These are phyloP conservation scores for Volvox africanus DNA, from an alignment of 139 green algal genomes.

Conservation along the genomic window DNA sequence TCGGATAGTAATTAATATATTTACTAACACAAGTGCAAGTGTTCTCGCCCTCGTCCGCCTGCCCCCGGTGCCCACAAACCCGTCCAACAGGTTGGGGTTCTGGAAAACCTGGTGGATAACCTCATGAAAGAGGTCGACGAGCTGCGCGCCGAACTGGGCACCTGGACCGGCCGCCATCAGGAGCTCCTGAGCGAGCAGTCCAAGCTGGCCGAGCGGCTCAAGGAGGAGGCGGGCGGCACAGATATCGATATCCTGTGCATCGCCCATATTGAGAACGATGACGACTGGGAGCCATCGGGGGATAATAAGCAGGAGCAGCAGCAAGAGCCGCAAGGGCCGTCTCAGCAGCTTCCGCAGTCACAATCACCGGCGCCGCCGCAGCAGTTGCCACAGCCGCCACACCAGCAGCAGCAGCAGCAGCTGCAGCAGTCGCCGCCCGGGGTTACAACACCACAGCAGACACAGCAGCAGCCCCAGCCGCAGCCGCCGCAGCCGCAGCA, in stretches of 20 bases:
- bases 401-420: neutral
- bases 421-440: neutral
- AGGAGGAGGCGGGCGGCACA: neutral
- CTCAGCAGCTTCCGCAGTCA: neutral
- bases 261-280: neutral
- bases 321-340: neutral
- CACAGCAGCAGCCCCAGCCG: neutral
- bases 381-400: neutral
- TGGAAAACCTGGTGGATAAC: conserved; percentile 8
- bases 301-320: neutral
- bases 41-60: too few relatives aligned
- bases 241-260: neutral
- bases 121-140: conserved; percentile 39
- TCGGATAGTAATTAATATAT: too few relatives aligned
- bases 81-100: conserved; percentile 2
- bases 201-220: neutral
- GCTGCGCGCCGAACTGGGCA: neutral
- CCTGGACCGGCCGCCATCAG: neutral
- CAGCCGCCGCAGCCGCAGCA: neutral
- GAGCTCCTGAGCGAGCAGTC: neutral
- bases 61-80: too few relatives aligned
- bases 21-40: too few relatives aligned
- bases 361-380: neutral
- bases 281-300: too few relatives aligned
- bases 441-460: neutral